Percentiles rank a stretch among this genome's conserved stretches.
Evolutionary conservation across 2,329 filamentous ascomycete genomes (phyloP).

Genomic region (Dothiorella sarmentorum): DNA sequence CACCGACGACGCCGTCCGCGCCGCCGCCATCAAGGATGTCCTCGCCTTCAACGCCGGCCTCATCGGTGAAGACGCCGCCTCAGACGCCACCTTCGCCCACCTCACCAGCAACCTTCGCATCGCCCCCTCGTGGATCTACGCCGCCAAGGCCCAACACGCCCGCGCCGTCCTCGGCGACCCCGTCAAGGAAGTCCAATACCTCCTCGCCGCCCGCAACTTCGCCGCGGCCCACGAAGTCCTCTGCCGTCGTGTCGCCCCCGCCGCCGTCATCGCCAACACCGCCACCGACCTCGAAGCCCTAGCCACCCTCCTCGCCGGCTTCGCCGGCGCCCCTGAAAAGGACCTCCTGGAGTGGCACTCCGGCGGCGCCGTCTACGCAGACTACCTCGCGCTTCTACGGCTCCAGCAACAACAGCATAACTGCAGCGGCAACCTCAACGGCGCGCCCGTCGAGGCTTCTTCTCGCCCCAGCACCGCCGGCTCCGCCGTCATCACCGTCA

Average conservation of each 20-base stretch:
- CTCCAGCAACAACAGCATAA: constrained; percentile 22
- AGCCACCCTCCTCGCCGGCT: constrained; percentile 66
- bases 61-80: constrained; percentile 13
- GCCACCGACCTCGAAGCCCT: constrained; percentile 74
- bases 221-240: constrained; percentile 83
- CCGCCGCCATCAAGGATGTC: constrained; percentile 8
- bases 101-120: constrained; percentile 41
- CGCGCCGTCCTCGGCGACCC: constrained; percentile 68
- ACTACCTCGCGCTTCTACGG: constrained; percentile 52
- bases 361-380: constrained; percentile 76
- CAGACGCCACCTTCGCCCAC: constrained; percentile 2
- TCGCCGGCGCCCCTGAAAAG: constrained; percentile 41
- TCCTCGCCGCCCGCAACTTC: constrained; percentile 73
- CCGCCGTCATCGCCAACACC: constrained; percentile 60
- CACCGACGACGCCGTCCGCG: constrained; percentile 59
- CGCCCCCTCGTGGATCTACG: constrained; percentile 76
- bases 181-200: constrained; percentile 69
- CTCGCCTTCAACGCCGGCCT: constrained; percentile 12
- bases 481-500: not conserved
- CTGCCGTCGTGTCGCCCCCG: constrained; percentile 74
- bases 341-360: constrained; percentile 62
- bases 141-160: constrained; percentile 80
- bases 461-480: constrained; percentile 20
- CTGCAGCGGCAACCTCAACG: constrained; percentile 24
- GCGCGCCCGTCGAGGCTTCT: constrained; percentile 30